phyloP scores from a whole-genome alignment of 2,329 filamentous ascomycete species.

The Anisogramma anomala region DNA sequence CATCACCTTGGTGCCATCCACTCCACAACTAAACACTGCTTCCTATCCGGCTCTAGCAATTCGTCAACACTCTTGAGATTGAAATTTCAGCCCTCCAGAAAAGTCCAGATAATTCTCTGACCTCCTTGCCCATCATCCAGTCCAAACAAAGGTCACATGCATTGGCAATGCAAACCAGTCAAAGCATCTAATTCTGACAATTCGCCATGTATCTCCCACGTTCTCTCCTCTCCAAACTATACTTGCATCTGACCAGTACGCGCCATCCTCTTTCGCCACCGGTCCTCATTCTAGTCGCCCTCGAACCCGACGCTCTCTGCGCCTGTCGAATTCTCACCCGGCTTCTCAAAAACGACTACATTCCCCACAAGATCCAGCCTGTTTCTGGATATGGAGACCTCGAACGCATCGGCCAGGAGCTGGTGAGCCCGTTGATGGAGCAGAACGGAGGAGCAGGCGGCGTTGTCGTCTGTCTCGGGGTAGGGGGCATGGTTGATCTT shows the following conservation, averaged over 20 bases:
- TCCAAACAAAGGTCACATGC: conserved; percentile 20
- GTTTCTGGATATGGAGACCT: conserved; percentile 88
- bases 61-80: not conserved
- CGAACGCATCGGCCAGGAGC: conserved; percentile 62
- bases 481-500: conserved; percentile 84
- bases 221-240: conserved; percentile 77
- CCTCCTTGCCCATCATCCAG: too few relatives aligned
- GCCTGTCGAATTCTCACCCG: conserved; percentile 88
- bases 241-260: conserved; percentile 74
- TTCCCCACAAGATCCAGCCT: conserved; percentile 93
- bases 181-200: conserved; percentile 22
- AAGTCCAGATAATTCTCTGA: too few relatives aligned
- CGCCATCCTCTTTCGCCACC: conserved; percentile 85
- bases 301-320: conserved; percentile 91
- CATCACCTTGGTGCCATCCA: not conserved
- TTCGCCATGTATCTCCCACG: conserved; percentile 84
- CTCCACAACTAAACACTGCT: not conserved
- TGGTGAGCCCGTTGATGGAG: conserved; percentile 78
- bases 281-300: conserved; percentile 80
- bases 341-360: conserved; percentile 94
- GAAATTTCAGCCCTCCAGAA: not conserved
- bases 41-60: not conserved
- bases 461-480: conserved; percentile 81
- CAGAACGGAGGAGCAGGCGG: conserved; percentile 75
- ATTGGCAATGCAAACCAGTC: conserved; percentile 20